These are phyloP conservation scores for Taxawa tesnikishii DNA, from an alignment of 2,329 filamentous ascomycete species.

Conservation along the genomic window DNA sequence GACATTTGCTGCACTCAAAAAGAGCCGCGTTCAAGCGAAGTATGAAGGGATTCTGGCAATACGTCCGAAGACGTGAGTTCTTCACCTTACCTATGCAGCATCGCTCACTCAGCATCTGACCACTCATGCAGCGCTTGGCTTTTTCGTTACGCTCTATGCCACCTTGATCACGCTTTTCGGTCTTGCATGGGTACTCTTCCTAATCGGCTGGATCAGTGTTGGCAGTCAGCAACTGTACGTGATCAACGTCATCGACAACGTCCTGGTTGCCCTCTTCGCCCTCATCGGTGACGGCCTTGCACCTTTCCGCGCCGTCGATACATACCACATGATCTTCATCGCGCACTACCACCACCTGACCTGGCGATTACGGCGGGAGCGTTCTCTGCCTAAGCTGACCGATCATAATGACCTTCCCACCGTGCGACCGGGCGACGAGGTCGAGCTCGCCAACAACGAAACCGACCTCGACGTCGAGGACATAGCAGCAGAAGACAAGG, in stretches of 20 bases:
- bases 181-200: conserved; percentile 78
- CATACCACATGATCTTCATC: conserved; percentile 79
- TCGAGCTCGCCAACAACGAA: conserved; percentile 4
- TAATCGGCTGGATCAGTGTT: conserved; percentile 80
- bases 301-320: conserved; percentile 66
- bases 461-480: conserved; percentile 12
- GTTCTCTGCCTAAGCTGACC: conserved; percentile 47
- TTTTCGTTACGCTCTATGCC: conserved; percentile 74
- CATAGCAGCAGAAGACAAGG: conserved; percentile 6
- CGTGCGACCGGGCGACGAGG: conserved; percentile 9
- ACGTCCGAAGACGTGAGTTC: conserved; percentile 53
- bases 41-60: conserved; percentile 71
- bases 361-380: conserved; percentile 50
- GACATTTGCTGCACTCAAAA: conserved; percentile 76
- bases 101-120: neutral
- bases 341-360: conserved; percentile 58
- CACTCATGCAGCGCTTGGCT: conserved; percentile 59
- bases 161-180: conserved; percentile 74
- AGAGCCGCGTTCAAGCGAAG: conserved; percentile 67
- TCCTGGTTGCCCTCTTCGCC: conserved; percentile 51
- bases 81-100: neutral
- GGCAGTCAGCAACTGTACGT: conserved; percentile 55
- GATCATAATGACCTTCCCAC: conserved; percentile 59
- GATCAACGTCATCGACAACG: conserved; percentile 42
- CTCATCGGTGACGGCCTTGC: conserved; percentile 50